Evolutionary conservation across 768 basidiomycete species (phyloP).

Genomic region (Imleria badia): DNA sequence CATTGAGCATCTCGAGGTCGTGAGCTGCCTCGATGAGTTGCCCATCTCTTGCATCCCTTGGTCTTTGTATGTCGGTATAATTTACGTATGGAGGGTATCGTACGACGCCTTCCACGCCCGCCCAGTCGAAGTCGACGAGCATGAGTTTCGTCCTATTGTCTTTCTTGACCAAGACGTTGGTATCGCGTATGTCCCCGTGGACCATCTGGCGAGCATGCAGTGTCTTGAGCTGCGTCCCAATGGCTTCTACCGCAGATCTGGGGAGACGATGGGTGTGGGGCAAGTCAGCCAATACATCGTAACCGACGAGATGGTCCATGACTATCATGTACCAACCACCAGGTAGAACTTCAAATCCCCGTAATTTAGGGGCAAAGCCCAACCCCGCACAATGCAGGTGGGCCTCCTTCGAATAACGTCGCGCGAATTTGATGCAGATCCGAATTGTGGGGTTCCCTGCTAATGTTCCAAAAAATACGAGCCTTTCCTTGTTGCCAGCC

Average conservation of each 20-base stretch:
- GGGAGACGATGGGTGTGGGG: not conserved
- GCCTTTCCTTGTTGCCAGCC: not conserved
- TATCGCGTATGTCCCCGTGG: not conserved
- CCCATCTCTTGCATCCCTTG: not conserved
- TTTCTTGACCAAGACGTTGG: not conserved
- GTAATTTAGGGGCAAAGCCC: not conserved
- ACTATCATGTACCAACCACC: not conserved
- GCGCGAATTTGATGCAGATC: constrained; percentile 33
- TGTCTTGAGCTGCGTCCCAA: no score
- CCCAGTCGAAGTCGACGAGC: not conserved
- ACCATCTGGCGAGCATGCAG: no score
- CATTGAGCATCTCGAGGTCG: not conserved
- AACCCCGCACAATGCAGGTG: constrained; percentile 12
- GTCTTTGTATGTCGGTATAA: not conserved
- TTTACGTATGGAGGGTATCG: not conserved
- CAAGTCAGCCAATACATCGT: not conserved
- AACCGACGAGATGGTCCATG: not conserved
- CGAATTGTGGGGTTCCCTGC: no score
- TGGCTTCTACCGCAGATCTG: not conserved
- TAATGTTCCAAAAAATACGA: constrained; percentile 10
- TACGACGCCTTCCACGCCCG: not conserved
- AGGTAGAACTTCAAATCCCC: not conserved
- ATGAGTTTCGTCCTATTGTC: not conserved
- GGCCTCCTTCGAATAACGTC: constrained; percentile 24
- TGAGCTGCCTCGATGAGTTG: not conserved